Evolutionary conservation across 129 eudicot genomes (phyloP).

Genomic region (Smallanthus sonchifolius): DNA sequence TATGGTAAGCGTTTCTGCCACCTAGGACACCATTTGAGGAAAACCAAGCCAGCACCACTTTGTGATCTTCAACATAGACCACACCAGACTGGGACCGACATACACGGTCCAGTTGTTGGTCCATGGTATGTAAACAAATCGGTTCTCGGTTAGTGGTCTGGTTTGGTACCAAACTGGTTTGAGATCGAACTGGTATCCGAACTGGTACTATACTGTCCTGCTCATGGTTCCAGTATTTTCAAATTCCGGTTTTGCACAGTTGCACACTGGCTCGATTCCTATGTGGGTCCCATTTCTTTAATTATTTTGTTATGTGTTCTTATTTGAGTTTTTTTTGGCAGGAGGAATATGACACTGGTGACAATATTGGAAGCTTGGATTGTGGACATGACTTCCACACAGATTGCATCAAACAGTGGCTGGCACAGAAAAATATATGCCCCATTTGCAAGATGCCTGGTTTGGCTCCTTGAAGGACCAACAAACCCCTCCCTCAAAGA

Average conservation of each 20-base stretch:
- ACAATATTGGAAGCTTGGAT: constrained; percentile 26
- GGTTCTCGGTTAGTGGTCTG: background rate
- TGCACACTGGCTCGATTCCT: too few species aligned
- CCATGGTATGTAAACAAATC: background rate
- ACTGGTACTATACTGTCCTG: background rate
- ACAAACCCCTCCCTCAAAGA: background rate
- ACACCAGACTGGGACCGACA: background rate
- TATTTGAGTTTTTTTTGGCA: background rate
- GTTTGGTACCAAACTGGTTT: background rate
- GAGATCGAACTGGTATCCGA: background rate
- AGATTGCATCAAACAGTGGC: constrained; percentile 34
- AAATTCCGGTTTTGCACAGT: too few species aligned
- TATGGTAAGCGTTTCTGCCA: too few species aligned
- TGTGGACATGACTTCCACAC: constrained; percentile 37
- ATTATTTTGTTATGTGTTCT: background rate
- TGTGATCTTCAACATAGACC: too few species aligned
- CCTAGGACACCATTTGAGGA: too few species aligned
- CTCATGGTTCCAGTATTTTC: too few species aligned
- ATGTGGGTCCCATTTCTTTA: background rate
- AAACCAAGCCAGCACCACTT: too few species aligned
- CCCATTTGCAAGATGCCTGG: constrained; percentile 42
- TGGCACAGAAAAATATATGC: constrained; percentile 25
- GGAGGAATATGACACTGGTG: constrained; percentile 26
- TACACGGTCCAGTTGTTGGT: background rate
- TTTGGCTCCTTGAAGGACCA: constrained; percentile 20